Percentiles rank a stretch among this genome's conserved stretches.
phyloP scores from a whole-genome alignment of 2,329 filamentous ascomycete genomes.

The Fusarium globosum region DNA sequence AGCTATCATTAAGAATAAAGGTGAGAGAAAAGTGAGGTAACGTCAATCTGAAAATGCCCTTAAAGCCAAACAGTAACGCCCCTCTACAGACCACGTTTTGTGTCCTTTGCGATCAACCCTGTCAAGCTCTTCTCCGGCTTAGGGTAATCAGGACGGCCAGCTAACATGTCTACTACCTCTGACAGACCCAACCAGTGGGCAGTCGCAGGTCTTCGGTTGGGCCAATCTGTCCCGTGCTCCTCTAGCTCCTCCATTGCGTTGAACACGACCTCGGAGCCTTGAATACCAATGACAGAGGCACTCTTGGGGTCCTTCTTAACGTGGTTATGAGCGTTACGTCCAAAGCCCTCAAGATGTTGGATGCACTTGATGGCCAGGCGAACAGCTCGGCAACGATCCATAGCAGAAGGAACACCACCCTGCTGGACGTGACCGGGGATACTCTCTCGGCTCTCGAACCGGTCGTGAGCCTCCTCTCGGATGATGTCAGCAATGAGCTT shows the following conservation, averaged over 20 bases:
- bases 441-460: conserved; percentile 91
- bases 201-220: conserved; percentile 82
- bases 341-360: conserved; percentile 86
- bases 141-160: conserved; percentile 71
- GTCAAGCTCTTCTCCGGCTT: conserved; percentile 61
- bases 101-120: conserved; percentile 68
- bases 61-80: conserved; percentile 15
- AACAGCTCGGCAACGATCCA: conserved; percentile 94
- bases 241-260: conserved; percentile 84
- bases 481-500: conserved; percentile 97
- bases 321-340: conserved; percentile 71
- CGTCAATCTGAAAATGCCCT: conserved; percentile 14
- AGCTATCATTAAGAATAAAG: conserved; percentile 37
- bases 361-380: conserved; percentile 94
- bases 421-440: conserved; percentile 96
- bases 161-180: conserved; percentile 84
- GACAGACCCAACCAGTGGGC: conserved; percentile 89
- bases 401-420: conserved; percentile 89
- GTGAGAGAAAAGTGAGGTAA: conserved; percentile 17
- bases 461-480: conserved; percentile 88
- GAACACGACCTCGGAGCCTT: conserved; percentile 90
- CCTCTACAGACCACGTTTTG: conserved; percentile 62
- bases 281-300: conserved; percentile 88
- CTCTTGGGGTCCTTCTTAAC: conserved; percentile 80
- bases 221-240: conserved; percentile 90